Conservation (phyloP, 2,329 filamentous ascomycete genomes). For the Myrmaecium sp. region DNA sequence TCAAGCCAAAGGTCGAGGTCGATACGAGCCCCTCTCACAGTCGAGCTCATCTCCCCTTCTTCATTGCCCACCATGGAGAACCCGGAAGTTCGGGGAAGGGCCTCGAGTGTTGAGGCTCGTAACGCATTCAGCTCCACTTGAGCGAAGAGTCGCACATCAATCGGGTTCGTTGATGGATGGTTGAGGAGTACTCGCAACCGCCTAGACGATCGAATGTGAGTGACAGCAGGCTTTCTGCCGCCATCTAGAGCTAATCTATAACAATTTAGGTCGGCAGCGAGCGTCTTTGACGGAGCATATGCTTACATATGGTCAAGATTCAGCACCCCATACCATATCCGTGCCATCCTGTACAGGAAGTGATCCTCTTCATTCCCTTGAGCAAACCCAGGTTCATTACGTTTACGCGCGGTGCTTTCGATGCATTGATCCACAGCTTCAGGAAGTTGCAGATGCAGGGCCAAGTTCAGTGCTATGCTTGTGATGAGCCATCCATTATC, state of each 20-base stretch:
- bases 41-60: constrained; percentile 10
- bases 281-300: not conserved
- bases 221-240: constrained; percentile 27
- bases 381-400: constrained; percentile 24
- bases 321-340: constrained; percentile 36
- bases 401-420: too few relatives aligned
- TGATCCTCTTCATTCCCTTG: constrained; percentile 11
- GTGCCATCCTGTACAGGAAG: constrained; percentile 17
- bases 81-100: constrained; percentile 4
- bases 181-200: constrained; percentile 29
- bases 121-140: constrained; percentile 34
- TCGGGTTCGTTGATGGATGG: constrained; percentile 25
- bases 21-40: constrained; percentile 28
- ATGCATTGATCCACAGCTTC: constrained; percentile 20
- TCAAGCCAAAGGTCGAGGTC: constrained; percentile 35
- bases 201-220: constrained; percentile 19
- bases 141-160: constrained; percentile 35
- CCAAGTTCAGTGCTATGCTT: constrained; percentile 34
- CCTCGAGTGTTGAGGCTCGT: constrained; percentile 14
- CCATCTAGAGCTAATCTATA: constrained; percentile 27
- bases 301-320: constrained; percentile 31
- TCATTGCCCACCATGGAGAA: constrained; percentile 6
- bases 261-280: not conserved
- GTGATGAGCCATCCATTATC: constrained; percentile 34
- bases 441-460: constrained; percentile 29